Base-by-base conservation (phyloP, 352 stramenopile species). In the Globisporangium splendens region DNA sequence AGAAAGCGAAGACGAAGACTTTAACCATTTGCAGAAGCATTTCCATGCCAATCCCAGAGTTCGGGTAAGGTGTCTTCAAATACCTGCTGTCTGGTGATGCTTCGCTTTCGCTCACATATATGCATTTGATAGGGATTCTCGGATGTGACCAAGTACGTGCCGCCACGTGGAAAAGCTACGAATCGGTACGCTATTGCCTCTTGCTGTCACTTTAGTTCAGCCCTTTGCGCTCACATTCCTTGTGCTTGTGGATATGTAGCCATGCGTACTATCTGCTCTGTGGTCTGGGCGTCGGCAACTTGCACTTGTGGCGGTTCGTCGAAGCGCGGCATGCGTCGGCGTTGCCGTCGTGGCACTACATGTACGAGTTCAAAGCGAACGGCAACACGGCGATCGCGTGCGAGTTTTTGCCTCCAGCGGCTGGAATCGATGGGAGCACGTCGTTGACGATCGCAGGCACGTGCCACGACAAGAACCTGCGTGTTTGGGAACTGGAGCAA, bases 1-100 rank as follows among this genome's bases (percentile, higher is more conserved):
- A 93, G 81, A 91, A 50, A 83, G 75, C 8, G 82, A 88, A 51
- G 80, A 91, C 21, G 84, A 93, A 39, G 77, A 92, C 52, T 85
- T 87, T 54, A 73, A 92, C 59, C 79, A 93, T 57, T 75, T 91
- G 38, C 78, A 90, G 20, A 93, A 93, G 48, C 73, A 85, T 14
- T 95, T 92, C 46, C 52, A 83, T 53, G 69, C 60, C 1, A 84
- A 86, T 46, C 46, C 5, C 43, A 87, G 68, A 64, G 62, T 91
- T 52, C 73, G 83, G 28, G 85, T 93, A 67, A 63, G 68, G 61
- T 48, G 3, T 22, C n/a, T 47, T 20, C 6, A n/a, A 21, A 17
- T 24, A 5, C 18, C 13, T 56, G 31, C 54, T 66, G 8, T 57
- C 14, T 54, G 3, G 33, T 21, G 6, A 13, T 1, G 15, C 11